These are phyloP conservation scores for Rosa multiflora DNA, from an alignment of 306 rosid species.

Conservation along the genomic window DNA sequence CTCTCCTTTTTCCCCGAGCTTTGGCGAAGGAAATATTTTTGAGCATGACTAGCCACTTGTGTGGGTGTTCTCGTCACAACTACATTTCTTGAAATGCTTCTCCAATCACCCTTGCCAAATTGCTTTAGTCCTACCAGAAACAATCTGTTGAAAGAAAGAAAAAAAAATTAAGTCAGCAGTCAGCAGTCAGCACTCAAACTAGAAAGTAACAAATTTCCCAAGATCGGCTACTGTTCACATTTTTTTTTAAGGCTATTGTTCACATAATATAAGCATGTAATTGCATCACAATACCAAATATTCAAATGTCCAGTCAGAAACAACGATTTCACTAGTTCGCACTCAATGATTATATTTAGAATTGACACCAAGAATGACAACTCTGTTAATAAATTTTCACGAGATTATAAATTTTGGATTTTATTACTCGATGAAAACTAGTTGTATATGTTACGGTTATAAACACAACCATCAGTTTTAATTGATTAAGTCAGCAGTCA, in stretches of 20 bases:
- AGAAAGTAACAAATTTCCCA: background rate
- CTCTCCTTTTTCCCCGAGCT: constrained; percentile 71
- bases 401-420: background rate
- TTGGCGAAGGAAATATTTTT: constrained; percentile 83
- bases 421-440: background rate
- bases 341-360: background rate
- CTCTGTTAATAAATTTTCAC: background rate
- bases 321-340: background rate
- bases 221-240: background rate
- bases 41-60: constrained; percentile 98
- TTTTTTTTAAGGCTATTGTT: no score
- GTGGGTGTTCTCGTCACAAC: constrained; percentile 90
- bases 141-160: constrained; percentile 36
- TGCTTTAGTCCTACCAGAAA: constrained; percentile 64
- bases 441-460: no score
- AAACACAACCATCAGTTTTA: background rate
- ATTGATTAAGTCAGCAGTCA: no score
- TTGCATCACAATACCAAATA: background rate
- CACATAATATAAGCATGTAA: background rate
- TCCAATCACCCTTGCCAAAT: constrained; percentile 97
- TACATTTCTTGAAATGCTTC: constrained; percentile 86
- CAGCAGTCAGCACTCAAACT: background rate
- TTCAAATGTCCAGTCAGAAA: background rate
- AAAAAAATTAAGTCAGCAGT: background rate
- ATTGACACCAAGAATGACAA: background rate